phyloP scores from a whole-genome alignment of 805 yeast species.

The Scheffersomyces amazonensis region DNA sequence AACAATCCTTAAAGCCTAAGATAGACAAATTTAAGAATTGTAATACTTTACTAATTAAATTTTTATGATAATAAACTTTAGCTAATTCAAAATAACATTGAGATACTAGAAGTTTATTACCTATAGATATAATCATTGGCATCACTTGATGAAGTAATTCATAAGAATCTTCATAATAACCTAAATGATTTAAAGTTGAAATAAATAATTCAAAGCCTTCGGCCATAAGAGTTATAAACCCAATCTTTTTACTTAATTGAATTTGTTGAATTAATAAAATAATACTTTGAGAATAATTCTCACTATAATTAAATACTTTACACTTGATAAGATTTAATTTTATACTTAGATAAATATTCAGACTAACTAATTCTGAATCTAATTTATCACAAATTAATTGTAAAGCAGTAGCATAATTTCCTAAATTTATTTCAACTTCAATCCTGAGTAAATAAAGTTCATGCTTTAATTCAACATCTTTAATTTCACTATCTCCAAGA shows the following conservation, averaged over 20 bases:
- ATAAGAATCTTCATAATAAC: conserved; percentile 42
- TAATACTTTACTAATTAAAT: conserved; percentile 24
- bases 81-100: conserved; percentile 30
- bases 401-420: conserved; percentile 27
- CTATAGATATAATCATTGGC: conserved; percentile 43
- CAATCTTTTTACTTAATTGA: conserved; percentile 43
- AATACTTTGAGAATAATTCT: conserved; percentile 48
- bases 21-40: conserved; percentile 42
- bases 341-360: conserved; percentile 43
- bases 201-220: conserved; percentile 48
- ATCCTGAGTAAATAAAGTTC: conserved; percentile 24
- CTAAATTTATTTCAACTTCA: conserved; percentile 29
- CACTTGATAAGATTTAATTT: conserved; percentile 48
- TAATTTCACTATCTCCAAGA: conserved; percentile 24
- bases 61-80: conserved; percentile 4
- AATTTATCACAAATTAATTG: conserved; percentile 18
- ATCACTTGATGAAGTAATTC: conserved; percentile 37
- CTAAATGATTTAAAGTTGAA: conserved; percentile 40
- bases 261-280: conserved; percentile 50
- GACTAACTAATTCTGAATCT: conserved; percentile 3
- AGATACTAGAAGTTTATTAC: conserved; percentile 37
- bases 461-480: conserved; percentile 26
- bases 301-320: conserved; percentile 37
- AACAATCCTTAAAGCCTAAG: conserved; percentile 39
- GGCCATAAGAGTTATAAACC: conserved; percentile 41